phyloP scores from a whole-genome alignment of 306 rosid genomes.

The Fragaria ananassa region DNA sequence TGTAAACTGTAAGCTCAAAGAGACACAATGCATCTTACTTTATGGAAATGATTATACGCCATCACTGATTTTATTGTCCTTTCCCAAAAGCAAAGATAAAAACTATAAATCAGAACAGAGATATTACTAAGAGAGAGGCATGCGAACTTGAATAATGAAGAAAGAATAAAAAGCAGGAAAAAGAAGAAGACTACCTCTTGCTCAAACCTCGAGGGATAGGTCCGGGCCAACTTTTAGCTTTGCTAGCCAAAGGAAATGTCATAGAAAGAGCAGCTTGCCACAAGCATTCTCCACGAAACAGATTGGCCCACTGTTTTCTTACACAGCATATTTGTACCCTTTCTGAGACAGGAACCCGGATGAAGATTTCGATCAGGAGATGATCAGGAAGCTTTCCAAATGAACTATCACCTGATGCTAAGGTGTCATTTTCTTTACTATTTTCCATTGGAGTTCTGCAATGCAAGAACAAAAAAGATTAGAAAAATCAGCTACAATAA shows the following conservation, averaged over 20 bases:
- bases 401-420: conserved; percentile 23
- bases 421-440: conserved; percentile 8
- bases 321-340: conserved; percentile 58
- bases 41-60: background rate
- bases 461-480: background rate
- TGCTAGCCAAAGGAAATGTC: conserved; percentile 44
- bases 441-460: conserved; percentile 43
- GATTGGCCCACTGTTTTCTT: conserved; percentile 61
- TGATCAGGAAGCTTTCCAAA: conserved; percentile 61
- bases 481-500: background rate
- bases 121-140: background rate
- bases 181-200: conserved; percentile 43
- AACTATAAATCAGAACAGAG: background rate
- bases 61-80: background rate
- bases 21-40: background rate
- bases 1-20: background rate
- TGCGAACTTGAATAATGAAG: background rate
- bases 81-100: background rate
- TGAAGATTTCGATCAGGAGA: conserved; percentile 60
- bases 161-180: background rate
- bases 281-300: conserved; percentile 51
- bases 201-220: conserved; percentile 56
- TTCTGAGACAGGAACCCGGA: conserved; percentile 45
- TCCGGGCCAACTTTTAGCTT: conserved; percentile 61
- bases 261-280: conserved; percentile 67